A percentile compares a stretch with the other conserved stretches of the same genome.
Evolutionary conservation across 441 rosid genomes (phyloP).

Genomic region (Erodium chrysanthum): DNA sequence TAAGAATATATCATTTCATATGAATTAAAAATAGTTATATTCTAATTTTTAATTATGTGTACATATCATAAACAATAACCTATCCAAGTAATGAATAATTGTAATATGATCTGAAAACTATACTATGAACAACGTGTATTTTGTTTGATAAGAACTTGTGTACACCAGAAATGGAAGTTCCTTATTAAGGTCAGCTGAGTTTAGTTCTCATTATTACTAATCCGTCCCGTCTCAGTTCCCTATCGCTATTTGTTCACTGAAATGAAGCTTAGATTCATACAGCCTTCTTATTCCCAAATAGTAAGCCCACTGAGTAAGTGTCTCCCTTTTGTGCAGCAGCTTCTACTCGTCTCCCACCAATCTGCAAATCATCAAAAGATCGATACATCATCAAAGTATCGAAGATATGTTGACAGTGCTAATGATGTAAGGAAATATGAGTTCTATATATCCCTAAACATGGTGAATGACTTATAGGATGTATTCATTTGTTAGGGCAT

Average conservation of each 20-base stretch:
- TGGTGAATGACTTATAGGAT: not conserved
- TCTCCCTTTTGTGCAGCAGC: slow-evolving; percentile 62
- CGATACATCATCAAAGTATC: not conserved
- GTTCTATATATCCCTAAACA: not conserved
- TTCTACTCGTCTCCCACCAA: slow-evolving; percentile 69
- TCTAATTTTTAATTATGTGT: no score
- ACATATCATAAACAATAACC: no score
- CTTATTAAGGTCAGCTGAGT: not conserved
- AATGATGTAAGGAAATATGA: not conserved
- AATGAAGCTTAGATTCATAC: slow-evolving; percentile 25
- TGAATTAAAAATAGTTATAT: no score
- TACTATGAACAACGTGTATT: no score
- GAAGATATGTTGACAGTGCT: not conserved
- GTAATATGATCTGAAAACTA: no score
- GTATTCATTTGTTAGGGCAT: no score
- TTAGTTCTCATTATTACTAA: not conserved
- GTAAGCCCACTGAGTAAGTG: slow-evolving; percentile 55
- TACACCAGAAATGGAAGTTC: not conserved
- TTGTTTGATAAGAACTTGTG: not conserved
- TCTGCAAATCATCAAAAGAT: slow-evolving; percentile 26
- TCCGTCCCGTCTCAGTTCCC: not conserved
- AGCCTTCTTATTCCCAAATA: slow-evolving; percentile 63
- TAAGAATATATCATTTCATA: no score
- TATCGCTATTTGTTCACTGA: no score
- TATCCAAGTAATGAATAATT: no score